Evolutionary conservation across 495 filamentous ascomycete genomes (phyloP).

Genomic region (Podospora australis): DNA sequence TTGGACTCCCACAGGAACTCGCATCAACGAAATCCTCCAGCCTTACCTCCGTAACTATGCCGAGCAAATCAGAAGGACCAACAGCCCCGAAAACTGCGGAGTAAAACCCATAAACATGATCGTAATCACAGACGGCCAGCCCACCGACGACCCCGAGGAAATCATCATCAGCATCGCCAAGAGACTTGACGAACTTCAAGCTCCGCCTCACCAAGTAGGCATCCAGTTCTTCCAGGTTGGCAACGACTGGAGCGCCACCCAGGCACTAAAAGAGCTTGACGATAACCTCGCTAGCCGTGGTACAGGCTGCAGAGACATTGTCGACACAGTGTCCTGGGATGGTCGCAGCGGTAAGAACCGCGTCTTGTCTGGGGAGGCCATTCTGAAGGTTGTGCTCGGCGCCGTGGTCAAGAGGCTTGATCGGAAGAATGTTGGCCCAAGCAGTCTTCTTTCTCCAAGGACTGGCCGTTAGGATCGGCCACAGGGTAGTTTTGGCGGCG

Average conservation of each 20-base stretch:
- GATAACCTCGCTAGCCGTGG: conserved; percentile 57
- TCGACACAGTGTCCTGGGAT: conserved; percentile 82
- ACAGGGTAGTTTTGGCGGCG: too few relatives aligned
- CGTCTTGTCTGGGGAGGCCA: conserved; percentile 49
- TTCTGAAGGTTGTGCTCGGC: conserved; percentile 80
- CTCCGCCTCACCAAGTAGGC: conserved; percentile 80
- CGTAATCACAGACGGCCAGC: conserved; percentile 83
- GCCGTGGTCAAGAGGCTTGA: conserved; percentile 61
- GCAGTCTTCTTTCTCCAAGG: too few relatives aligned
- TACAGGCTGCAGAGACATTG: conserved; percentile 71
- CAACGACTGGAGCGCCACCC: conserved; percentile 55
- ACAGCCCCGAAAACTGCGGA: conserved; percentile 37
- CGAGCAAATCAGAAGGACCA: conserved; percentile 25
- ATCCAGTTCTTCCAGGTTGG: conserved; percentile 98
- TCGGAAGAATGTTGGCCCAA: conserved; percentile 20
- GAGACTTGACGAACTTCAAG: conserved; percentile 64
- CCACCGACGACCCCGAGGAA: conserved; percentile 65
- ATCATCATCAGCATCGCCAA: conserved; percentile 61
- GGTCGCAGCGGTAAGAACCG: conserved; percentile 29
- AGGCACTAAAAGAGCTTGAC: conserved; percentile 68
- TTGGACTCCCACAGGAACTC: conserved; percentile 68
- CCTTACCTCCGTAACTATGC: conserved; percentile 54
- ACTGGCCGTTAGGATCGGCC: too few relatives aligned
- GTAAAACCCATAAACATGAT: conserved; percentile 90
- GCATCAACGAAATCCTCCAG: conserved; percentile 65